Base-by-base conservation (phyloP, 768 basidiomycete species). In the Macrolepiota albuminosa region DNA sequence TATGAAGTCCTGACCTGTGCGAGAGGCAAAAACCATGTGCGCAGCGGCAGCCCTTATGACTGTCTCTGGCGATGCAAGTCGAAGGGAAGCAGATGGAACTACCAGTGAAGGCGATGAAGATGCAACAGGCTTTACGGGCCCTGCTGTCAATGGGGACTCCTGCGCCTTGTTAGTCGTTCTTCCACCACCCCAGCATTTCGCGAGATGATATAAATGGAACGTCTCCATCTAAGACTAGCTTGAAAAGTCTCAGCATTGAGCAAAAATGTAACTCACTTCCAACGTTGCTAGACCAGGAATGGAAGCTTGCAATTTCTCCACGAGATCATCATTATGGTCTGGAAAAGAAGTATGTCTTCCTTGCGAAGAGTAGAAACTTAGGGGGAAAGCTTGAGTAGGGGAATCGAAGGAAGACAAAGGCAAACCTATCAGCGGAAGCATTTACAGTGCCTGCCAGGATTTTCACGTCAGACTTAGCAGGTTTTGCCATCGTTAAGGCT, bases 331-430 rank as follows among this genome's bases (percentile, higher is more conserved):
- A 69, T 93, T 93, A 68, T 83, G 76, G 72, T 93, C 91, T 39
- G 83, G 84, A 68, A 93, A 93, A 5, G 88, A 88, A 3, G 90
- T 92, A 65, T 85, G 84, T 63, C 91, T 81, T 48, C 91, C 91
- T 74, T 93, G 91, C 13, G 90, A 91, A 52, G 90, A 91, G 75
- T 93, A 93, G 74, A 92, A 92, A 69, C 90, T 92, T 4, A 56
- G 11, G 7, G 14, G n/a, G 39, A 45, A 58, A 36, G 9, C 3
- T 29, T 31, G 24, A 58, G 21, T 16, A 0, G 6, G 21, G 11
- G 29, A n/a, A 24, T 34, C 36, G 29, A 57, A 49, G 5, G 8
- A 14, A 18, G 13, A 43, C 2, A 13, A 18, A 3, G 57, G 52
- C 69, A 54, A 66, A 87, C 88, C 89, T 91, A 71, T 93, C 91